phyloP scores from a whole-genome alignment of 2,329 filamentous ascomycete genomes.

The Pseudogymnoascus sp. region DNA sequence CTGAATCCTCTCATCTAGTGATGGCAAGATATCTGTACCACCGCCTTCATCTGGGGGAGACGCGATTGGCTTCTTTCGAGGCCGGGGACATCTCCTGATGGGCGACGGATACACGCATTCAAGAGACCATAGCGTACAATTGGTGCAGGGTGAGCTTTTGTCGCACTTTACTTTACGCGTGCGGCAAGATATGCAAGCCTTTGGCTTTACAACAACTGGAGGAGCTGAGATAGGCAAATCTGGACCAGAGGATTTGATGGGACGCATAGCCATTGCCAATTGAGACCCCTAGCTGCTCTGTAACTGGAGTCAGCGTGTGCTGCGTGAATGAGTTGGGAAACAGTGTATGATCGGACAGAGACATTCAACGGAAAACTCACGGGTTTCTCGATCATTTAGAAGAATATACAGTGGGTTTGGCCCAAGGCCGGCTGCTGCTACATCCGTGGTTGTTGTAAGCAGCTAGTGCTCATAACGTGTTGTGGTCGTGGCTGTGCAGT shows the following conservation, averaged over 20 bases:
- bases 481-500: background rate
- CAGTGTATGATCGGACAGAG: background rate
- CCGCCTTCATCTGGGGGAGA: background rate
- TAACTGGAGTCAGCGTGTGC: background rate
- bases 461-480: background rate
- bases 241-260: background rate
- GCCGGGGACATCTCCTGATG: background rate
- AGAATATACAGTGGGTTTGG: background rate
- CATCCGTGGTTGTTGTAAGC: background rate
- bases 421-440: background rate
- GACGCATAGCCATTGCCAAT: background rate
- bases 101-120: conserved; percentile 1
- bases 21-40: background rate
- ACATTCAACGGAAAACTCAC: background rate
- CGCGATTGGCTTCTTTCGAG: background rate
- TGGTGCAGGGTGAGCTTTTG: background rate
- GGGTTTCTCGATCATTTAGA: conserved; percentile 5
- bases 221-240: background rate
- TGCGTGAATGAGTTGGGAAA: background rate
- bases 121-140: conserved; percentile 1
- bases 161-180: conserved; percentile 4
- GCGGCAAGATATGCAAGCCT: conserved; percentile 7
- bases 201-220: background rate
- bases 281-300: background rate
- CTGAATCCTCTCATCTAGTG: background rate